A percentile compares a stretch with the other conserved stretches of the same genome.
Evolutionary conservation across 192 early-diverging fungal genomes (phyloP).

Genomic region (Rhizophagus prolifer): DNA sequence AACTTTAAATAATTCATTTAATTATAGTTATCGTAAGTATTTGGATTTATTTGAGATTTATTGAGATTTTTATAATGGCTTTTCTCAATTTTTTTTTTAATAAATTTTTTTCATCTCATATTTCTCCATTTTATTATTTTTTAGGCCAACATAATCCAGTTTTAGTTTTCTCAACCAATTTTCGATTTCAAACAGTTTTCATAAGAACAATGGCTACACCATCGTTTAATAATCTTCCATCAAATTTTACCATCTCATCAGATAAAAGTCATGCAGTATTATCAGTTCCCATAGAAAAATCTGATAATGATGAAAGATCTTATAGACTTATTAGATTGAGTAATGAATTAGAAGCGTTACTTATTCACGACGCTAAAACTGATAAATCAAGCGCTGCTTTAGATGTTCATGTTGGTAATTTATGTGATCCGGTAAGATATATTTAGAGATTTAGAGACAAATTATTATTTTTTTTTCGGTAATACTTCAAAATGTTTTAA

Average conservation of each 20-base stretch:
- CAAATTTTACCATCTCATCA: conserved; percentile 28
- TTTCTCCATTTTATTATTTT: background rate
- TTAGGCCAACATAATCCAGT: background rate
- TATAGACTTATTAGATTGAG: conserved; percentile 56
- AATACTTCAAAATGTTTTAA: too few species aligned
- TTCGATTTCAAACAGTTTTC: background rate
- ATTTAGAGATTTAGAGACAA: background rate
- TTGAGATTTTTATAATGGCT: too few species aligned
- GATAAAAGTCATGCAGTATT: conserved; percentile 35
- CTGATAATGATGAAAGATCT: conserved; percentile 56
- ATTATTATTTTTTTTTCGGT: too few species aligned
- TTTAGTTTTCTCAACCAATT: background rate
- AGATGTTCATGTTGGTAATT: conserved; percentile 61
- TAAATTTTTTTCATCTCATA: too few species aligned
- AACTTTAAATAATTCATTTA: too few species aligned
- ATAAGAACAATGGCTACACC: background rate
- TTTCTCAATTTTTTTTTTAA: too few species aligned
- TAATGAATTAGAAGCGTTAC: conserved; percentile 58
- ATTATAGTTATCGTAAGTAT: too few species aligned
- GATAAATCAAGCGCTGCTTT: conserved; percentile 62
- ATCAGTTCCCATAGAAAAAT: conserved; percentile 42
- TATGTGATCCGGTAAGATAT: conserved; percentile 50
- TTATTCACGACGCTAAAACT: conserved; percentile 53
- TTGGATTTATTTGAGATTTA: too few species aligned
- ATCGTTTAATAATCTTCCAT: background rate